phyloP scores from a whole-genome alignment of 1,284 basidiomycete species.

The Malassezia sp. region DNA sequence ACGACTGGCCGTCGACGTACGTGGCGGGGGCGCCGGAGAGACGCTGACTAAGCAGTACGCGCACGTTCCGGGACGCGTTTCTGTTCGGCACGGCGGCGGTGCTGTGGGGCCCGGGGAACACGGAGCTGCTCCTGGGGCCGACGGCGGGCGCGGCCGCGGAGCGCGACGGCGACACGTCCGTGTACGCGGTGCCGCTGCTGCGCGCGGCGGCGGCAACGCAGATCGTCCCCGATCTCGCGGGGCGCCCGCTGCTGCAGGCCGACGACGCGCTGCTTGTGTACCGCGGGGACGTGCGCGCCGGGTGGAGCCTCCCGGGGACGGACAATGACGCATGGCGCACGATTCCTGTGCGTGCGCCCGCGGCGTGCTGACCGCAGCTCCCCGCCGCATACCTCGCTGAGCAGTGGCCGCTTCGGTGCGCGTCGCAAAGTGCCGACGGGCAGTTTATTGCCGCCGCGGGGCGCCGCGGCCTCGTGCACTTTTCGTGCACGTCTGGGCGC shows the following conservation, averaged over 20 bases:
- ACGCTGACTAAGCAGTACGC: too few species aligned
- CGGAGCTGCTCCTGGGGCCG: conserved; percentile 26
- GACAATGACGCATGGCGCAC: conserved; percentile 67
- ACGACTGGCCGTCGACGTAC: conserved; percentile 56
- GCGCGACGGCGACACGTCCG: conserved; percentile 7
- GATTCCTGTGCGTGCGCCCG: too few species aligned
- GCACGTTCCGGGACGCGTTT: conserved; percentile 59
- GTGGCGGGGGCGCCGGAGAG: too few species aligned
- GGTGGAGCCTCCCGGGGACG: conserved; percentile 97
- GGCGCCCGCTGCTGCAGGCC: conserved; percentile 88
- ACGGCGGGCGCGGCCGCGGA: background rate
- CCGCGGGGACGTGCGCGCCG: conserved; percentile 88
- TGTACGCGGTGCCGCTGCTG: conserved; percentile 80
- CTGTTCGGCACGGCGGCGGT: conserved; percentile 60
- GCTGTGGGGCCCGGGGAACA: conserved; percentile 38
- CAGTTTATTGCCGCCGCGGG: conserved; percentile 87
- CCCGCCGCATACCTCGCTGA: conserved; percentile 74
- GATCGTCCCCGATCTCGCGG: conserved; percentile 82
- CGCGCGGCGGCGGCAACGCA: conserved; percentile 86
- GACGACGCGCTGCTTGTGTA: conserved; percentile 91
- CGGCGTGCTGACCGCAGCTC: too few species aligned
- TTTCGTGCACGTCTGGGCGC: conserved; percentile 78
- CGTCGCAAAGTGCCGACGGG: conserved; percentile 80
- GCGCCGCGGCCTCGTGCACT: conserved; percentile 78
- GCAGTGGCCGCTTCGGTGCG: conserved; percentile 92